A percentile compares a stretch with the other conserved stretches of the same genome.
Evolutionary conservation across 1,139 yeast species (phyloP).

Genomic region (Geotrichum klebahnii): DNA sequence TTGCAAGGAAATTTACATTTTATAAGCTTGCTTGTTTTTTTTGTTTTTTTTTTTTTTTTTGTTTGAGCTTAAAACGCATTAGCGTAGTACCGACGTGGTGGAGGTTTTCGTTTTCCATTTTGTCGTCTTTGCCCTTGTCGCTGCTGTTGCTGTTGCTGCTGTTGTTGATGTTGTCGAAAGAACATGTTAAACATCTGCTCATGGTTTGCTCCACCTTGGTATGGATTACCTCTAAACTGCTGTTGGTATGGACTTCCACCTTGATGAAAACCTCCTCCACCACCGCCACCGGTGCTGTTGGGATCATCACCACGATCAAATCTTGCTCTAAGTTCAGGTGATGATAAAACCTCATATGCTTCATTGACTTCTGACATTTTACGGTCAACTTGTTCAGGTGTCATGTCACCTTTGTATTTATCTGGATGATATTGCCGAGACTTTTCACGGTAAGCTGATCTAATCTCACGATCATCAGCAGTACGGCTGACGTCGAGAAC

Average conservation of each 20-base stretch:
- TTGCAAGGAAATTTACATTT: too few species aligned
- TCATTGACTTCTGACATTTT: conserved; percentile 91
- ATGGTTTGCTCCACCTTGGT: not conserved
- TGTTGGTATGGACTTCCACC: conserved; percentile 10
- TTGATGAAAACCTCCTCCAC: not conserved
- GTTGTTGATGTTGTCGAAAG: conserved; percentile 3
- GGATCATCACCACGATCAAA: conserved; percentile 66
- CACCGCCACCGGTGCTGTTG: conserved; percentile 39
- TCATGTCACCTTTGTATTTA: conserved; percentile 66
- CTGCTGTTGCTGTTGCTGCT: conserved; percentile 9
- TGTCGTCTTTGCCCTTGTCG: not conserved
- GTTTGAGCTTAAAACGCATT: not conserved
- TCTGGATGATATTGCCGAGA: conserved; percentile 89
- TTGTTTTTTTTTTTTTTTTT: too few species aligned
- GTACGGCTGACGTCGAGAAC: conserved; percentile 61
- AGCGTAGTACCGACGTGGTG: not conserved
- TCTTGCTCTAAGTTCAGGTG: conserved; percentile 57
- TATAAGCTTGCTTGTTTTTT: too few species aligned
- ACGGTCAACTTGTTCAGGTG: conserved; percentile 66
- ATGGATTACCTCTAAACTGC: conserved; percentile 4
- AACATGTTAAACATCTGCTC: conserved; percentile 6
- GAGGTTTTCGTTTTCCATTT: not conserved
- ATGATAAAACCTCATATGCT: conserved; percentile 82
- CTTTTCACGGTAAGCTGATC: conserved; percentile 73
- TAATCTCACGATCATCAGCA: conserved; percentile 71